Base-by-base conservation (phyloP, 306 rosid species). In the Styphnolobium japonicum region DNA sequence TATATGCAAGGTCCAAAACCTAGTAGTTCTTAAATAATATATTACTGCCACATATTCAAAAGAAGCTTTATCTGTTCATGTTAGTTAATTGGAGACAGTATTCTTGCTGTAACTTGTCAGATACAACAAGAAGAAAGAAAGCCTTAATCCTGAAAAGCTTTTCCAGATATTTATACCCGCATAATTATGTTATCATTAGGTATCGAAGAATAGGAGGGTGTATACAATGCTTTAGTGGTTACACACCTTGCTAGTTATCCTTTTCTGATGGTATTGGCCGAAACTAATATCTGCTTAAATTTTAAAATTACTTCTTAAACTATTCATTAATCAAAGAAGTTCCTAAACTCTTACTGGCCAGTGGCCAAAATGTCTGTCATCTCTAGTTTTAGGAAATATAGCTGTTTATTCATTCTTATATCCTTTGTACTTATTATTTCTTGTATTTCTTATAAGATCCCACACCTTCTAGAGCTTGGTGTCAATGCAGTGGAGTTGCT, bases 401-500 rank as follows among this genome's bases (percentile, higher is more conserved):
- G 18, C 29, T 52, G 39, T 51, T 70, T 18, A 56, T 75, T 62
- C 21, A 33, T 55, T 71, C 11, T 67, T 57, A 51, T 67, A 48
- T 85, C 55, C 51, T 81, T 42, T 43, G 46, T 37, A 61, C 77
- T 53, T 71, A 33, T 6, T 25, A 15, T 21, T 56, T 71, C 23
- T 67, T 60, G 34, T 37, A 27, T 68, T 73, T 57, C 34, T 63
- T 85, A 23, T 63, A 81, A 94, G 99, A 95, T 95, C 73, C 98
- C 99, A 68, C 98, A 95, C 87, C 96, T 95, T 81, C 87, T 81
- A 51, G 97, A 95, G 91, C 99, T 92, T 29, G 99, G 99, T 56
- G 80, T 95, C 88, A 95, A 93, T 86, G 97, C 98, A 19, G 91
- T 95, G 75, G 99, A 95, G 78, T 76, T 95, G 87, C 81, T 89